A percentile compares a stretch with the other conserved stretches of the same genome.
Evolutionary conservation across 2,329 filamentous ascomycete genomes (phyloP).

Genomic region (Penicillium crustosum): DNA sequence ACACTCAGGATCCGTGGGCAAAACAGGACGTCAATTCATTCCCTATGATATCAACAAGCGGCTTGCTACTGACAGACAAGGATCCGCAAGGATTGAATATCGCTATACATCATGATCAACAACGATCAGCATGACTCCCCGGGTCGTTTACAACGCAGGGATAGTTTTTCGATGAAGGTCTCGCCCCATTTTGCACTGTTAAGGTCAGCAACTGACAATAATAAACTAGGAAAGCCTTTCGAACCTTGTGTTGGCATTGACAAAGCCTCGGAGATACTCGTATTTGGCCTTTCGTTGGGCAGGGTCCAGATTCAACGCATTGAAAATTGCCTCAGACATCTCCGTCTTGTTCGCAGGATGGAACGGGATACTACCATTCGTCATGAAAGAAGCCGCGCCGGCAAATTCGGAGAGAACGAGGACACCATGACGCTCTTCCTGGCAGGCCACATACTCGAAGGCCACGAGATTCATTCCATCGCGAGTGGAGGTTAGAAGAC

Average conservation of each 20-base stretch:
- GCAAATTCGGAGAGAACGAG: slow-evolving; percentile 95
- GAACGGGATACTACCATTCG: slow-evolving; percentile 79
- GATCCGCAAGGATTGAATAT: neutral
- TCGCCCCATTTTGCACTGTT: slow-evolving; percentile 37
- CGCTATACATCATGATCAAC: neutral
- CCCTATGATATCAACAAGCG: neutral
- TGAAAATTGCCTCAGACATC: slow-evolving; percentile 80
- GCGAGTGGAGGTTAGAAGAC: slow-evolving; percentile 82
- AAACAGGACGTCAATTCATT: neutral
- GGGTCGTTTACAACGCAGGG: slow-evolving; percentile 14
- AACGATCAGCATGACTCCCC: slow-evolving; percentile 7
- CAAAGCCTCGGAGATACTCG: slow-evolving; percentile 80
- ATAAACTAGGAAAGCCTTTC: slow-evolving; percentile 8
- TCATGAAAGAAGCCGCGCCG: slow-evolving; percentile 83
- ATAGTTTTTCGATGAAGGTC: slow-evolving; percentile 29
- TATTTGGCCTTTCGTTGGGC: slow-evolving; percentile 79
- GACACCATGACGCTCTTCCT: slow-evolving; percentile 79
- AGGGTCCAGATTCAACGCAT: slow-evolving; percentile 81
- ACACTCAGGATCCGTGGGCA: neutral
- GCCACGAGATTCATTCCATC: slow-evolving; percentile 98
- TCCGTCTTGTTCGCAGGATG: slow-evolving; percentile 97
- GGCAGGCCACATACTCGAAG: slow-evolving; percentile 94
- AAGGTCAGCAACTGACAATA: neutral
- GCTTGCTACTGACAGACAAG: neutral
- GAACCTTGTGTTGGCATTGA: slow-evolving; percentile 84